phyloP scores from a whole-genome alignment of 768 basidiomycete species.

The Russula emetica region DNA sequence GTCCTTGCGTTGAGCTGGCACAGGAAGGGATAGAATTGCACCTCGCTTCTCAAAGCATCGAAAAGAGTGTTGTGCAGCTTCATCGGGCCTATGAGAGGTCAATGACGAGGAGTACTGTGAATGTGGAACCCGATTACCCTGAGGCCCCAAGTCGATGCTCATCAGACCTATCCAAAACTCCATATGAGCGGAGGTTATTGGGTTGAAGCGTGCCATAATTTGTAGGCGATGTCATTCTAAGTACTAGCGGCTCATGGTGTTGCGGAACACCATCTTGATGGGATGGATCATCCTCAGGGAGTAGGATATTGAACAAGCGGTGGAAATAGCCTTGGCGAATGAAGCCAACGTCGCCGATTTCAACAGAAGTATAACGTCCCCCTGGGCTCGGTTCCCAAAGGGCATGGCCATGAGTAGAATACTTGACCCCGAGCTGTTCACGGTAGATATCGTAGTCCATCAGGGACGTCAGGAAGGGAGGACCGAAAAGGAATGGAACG shows the following conservation, averaged over 20 bases:
- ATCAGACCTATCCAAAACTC: neutral
- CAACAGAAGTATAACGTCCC: neutral
- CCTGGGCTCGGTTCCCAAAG: neutral
- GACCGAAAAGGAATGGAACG: too few species aligned
- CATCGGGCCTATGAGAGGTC: neutral
- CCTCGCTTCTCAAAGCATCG: neutral
- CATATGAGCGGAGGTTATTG: neutral
- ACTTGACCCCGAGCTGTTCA: constrained; percentile 1
- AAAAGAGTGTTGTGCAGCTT: neutral
- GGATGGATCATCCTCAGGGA: neutral
- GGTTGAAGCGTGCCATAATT: neutral
- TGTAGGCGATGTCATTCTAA: neutral
- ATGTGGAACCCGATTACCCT: neutral
- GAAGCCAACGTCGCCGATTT: constrained; percentile 11
- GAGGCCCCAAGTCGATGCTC: neutral
- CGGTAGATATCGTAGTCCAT: constrained; percentile 9
- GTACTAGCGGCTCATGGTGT: neutral
- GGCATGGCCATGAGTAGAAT: neutral
- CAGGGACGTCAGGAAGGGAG: neutral
- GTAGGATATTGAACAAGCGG: constrained; percentile 4
- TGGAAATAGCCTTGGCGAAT: constrained; percentile 2
- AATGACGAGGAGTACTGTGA: neutral
- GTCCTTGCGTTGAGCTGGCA: constrained; percentile 2
- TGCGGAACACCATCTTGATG: neutral
- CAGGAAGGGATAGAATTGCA: neutral